Conservation (phyloP, 768 basidiomycete species). For the Amyloporia xantha region DNA sequence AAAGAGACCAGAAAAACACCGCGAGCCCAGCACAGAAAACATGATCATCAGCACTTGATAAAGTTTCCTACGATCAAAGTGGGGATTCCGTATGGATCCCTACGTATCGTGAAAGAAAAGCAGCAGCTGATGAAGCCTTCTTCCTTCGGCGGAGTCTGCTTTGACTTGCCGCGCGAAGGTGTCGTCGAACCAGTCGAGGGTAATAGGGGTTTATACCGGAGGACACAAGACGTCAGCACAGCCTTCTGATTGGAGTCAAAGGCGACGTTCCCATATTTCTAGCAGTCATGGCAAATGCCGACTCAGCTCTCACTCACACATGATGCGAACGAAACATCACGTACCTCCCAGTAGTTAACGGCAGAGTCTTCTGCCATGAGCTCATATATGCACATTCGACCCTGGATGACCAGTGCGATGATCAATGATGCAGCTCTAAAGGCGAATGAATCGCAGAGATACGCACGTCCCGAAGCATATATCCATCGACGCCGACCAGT, state of each 20-base stretch:
- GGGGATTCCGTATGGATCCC: conserved; percentile 82
- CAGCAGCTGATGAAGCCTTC: conserved; percentile 81
- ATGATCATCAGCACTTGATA: conserved; percentile 42
- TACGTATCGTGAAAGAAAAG: conserved; percentile 84
- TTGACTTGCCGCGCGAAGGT: conserved; percentile 21
- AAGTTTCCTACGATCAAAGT: conserved; percentile 91
- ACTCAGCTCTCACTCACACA: too few relatives aligned
- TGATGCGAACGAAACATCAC: conserved; percentile 11
- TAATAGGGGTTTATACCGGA: conserved; percentile 69
- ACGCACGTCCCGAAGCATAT: conserved; percentile 80
- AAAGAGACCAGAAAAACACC: background rate
- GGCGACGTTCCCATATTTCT: conserved; percentile 95
- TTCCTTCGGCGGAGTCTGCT: conserved; percentile 40
- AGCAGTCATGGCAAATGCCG: too few relatives aligned
- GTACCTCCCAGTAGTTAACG: conserved; percentile 95
- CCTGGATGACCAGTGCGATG: conserved; percentile 34
- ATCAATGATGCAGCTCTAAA: background rate
- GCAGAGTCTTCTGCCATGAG: conserved; percentile 97
- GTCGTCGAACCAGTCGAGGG: conserved; percentile 32
- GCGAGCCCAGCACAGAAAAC: background rate
- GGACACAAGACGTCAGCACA: conserved; percentile 85
- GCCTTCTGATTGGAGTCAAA: conserved; percentile 92
- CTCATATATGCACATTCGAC: conserved; percentile 93
- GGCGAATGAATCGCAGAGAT: background rate
- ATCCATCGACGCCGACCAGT: conserved; percentile 80